phyloP scores from a whole-genome alignment of 2,329 filamentous ascomycete species.

The Fusarium sp. region DNA sequence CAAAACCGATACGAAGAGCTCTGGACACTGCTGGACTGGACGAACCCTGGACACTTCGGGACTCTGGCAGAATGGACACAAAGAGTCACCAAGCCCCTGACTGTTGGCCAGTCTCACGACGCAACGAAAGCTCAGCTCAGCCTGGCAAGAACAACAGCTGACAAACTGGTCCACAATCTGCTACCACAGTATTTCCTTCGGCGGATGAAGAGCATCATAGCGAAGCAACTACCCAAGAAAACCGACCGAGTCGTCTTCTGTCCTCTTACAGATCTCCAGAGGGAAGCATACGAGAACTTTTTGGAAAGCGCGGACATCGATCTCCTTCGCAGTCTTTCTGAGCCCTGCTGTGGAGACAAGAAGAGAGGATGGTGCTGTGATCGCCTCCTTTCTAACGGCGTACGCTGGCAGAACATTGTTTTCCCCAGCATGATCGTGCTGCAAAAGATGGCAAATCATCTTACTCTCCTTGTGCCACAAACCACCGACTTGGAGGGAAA shows the following conservation, averaged over 20 bases:
- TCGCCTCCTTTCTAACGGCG: conserved; percentile 66
- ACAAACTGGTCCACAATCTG: conserved; percentile 85
- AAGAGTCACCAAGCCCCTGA: conserved; percentile 81
- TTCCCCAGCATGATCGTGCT: conserved; percentile 86
- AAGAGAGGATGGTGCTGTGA: conserved; percentile 83
- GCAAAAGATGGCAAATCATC: conserved; percentile 90
- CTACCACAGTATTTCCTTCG: conserved; percentile 91
- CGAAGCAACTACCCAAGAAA: conserved; percentile 93
- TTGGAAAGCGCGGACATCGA: conserved; percentile 74
- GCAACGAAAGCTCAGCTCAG: conserved; percentile 86
- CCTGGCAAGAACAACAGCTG: conserved; percentile 81
- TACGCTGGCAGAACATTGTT: conserved; percentile 78
- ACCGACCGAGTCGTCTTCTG: conserved; percentile 95
- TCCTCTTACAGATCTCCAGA: conserved; percentile 83
- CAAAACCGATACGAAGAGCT: conserved; percentile 98
- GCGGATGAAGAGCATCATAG: conserved; percentile 92
- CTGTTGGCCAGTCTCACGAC: conserved; percentile 90
- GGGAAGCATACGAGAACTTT: conserved; percentile 83
- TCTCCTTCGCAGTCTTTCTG: conserved; percentile 73
- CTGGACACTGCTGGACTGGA: conserved; percentile 97
- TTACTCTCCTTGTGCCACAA: conserved; percentile 84
- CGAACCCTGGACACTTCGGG: conserved; percentile 80
- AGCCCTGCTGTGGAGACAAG: conserved; percentile 74
- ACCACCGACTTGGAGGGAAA: conserved; percentile 73
- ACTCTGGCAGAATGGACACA: conserved; percentile 78